phyloP scores from a whole-genome alignment of 768 basidiomycete genomes.

The Omphalotus guepiniiformis region DNA sequence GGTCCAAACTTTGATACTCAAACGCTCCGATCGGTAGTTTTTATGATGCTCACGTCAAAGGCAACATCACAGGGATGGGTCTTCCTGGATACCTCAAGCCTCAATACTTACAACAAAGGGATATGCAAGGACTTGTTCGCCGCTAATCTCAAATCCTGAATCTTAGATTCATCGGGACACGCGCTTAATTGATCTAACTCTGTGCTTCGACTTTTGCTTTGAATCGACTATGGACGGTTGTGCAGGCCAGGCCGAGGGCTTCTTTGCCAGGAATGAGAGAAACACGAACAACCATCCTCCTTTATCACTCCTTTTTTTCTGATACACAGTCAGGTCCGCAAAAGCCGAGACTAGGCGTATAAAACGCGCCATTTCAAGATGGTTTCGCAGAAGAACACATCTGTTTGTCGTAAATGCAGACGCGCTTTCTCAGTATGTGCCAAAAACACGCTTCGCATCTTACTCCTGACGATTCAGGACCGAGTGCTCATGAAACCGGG shows the following conservation, averaged over 20 bases:
- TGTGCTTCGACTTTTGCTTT: background rate
- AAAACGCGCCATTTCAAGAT: no score
- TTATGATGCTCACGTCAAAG: conserved; percentile 8
- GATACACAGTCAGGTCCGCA: no score
- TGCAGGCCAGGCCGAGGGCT: background rate
- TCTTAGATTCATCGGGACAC: background rate
- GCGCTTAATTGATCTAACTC: background rate
- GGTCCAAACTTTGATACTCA: background rate
- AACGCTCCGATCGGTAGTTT: background rate
- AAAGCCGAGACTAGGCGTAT: no score
- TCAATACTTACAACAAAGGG: background rate
- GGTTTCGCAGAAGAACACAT: no score
- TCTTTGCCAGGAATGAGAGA: conserved; percentile 1
- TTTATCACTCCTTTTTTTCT: no score
- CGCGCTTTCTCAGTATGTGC: no score
- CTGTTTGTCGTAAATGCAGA: no score
- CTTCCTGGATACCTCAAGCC: conserved; percentile 1
- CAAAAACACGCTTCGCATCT: no score
- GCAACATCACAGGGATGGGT: background rate
- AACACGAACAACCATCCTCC: conserved; percentile 2
- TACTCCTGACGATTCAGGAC: no score
- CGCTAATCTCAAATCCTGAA: background rate
- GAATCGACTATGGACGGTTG: conserved; percentile 1
- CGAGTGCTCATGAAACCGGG: no score
- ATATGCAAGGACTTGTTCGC: background rate